phyloP scores from a whole-genome alignment of 441 rosid species.

The Lepidium campestre region DNA sequence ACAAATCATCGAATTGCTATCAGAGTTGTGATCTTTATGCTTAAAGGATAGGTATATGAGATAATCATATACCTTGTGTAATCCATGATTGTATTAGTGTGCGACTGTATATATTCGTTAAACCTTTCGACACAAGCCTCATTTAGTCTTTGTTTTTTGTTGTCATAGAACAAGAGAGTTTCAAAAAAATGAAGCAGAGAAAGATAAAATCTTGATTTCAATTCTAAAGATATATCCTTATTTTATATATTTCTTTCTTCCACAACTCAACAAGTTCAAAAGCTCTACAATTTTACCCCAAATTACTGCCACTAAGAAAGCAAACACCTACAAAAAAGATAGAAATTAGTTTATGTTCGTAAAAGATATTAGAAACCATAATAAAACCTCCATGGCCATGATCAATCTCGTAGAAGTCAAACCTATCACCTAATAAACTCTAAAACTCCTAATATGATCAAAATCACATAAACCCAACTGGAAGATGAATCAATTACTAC shows the following conservation, averaged over 20 bases:
- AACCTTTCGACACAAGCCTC: constrained; percentile 88
- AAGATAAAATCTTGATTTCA: not conserved
- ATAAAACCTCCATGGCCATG: no score
- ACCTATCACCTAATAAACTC: no score
- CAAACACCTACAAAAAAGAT: no score
- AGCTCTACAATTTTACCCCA: no score
- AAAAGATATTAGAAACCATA: no score
- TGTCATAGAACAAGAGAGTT: constrained; percentile 7
- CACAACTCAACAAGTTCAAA: no score
- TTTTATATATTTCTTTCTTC: no score
- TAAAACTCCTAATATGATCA: no score
- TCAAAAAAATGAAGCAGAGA: not conserved
- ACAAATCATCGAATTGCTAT: no score
- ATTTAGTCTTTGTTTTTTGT: constrained; percentile 79
- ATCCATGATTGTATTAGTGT: constrained; percentile 84
- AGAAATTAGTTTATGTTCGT: no score
- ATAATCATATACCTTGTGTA: constrained; percentile 49
- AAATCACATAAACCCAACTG: not conserved
- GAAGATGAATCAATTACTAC: not conserved
- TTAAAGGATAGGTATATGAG: not conserved
- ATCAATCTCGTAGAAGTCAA: not conserved
- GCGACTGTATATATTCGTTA: constrained; percentile 82
- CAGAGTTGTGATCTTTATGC: no score
- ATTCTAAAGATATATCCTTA: constrained; percentile 2
- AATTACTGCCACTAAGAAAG: no score